Conservation (phyloP, 2,329 filamentous ascomycete genomes). For the Aspergillus spinulosporus region DNA sequence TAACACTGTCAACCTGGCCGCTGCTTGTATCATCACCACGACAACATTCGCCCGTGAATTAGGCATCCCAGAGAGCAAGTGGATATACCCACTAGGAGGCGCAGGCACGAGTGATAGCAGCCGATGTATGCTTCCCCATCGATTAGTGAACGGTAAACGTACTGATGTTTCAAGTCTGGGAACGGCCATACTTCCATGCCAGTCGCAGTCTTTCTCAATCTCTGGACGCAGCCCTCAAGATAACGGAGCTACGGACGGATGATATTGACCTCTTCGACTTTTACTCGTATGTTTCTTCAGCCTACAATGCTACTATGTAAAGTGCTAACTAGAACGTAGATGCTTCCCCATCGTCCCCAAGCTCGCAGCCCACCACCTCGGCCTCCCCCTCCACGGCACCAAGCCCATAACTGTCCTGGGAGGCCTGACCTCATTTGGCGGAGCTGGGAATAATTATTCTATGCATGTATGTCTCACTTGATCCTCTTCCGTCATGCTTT, state of each 20-base stretch:
- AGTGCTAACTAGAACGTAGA: conserved; percentile 34
- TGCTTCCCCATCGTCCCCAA: conserved; percentile 72
- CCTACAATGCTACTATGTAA: neutral
- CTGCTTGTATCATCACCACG: conserved; percentile 62
- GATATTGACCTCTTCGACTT: conserved; percentile 64
- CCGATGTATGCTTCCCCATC: conserved; percentile 49
- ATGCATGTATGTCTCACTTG: conserved; percentile 55
- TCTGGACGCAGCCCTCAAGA: conserved; percentile 54
- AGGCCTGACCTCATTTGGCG: conserved; percentile 67
- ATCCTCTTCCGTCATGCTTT: too few relatives aligned
- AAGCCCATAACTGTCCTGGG: conserved; percentile 64
- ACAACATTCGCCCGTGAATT: conserved; percentile 55
- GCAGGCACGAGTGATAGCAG: conserved; percentile 61
- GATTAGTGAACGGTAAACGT: neutral
- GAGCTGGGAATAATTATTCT: conserved; percentile 70
- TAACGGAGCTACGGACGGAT: conserved; percentile 49
- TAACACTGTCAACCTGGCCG: conserved; percentile 66
- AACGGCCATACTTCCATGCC: conserved; percentile 58
- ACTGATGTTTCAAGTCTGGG: conserved; percentile 55
- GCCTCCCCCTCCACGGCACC: conserved; percentile 48
- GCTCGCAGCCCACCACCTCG: conserved; percentile 62
- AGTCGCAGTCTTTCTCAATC: conserved; percentile 61
- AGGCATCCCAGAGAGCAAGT: conserved; percentile 56
- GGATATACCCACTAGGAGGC: conserved; percentile 65
- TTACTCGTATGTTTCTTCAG: conserved; percentile 54